Evolutionary conservation across 306 rosid genomes (phyloP).

Genomic region (Castanospermum australe): DNA sequence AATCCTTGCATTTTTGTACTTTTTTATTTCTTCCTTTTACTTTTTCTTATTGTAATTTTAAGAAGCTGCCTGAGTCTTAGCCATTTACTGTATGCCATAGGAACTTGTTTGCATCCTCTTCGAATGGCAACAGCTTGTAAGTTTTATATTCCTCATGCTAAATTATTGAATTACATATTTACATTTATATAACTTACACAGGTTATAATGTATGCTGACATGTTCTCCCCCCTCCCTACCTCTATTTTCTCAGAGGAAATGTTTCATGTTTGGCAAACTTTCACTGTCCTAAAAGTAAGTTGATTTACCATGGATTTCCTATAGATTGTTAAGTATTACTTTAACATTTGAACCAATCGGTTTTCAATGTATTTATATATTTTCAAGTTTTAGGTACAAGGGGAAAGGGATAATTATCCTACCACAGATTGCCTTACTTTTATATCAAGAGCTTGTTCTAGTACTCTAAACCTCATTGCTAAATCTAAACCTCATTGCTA

Average conservation of each 20-base stretch:
- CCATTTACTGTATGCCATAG: conserved; percentile 31
- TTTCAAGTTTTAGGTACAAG: not conserved
- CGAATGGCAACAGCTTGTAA: conserved; percentile 44
- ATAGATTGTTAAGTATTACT: not conserved
- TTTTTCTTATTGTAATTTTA: not conserved
- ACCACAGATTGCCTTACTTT: not conserved
- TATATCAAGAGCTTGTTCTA: not conserved
- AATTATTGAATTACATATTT: not conserved
- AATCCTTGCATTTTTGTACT: not conserved
- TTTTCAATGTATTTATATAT: not conserved
- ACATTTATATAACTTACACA: not conserved
- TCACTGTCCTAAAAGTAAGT: conserved; percentile 41
- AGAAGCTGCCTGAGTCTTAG: not conserved
- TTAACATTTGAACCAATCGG: not conserved
- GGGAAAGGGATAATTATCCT: not conserved
- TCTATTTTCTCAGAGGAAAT: conserved; percentile 33
- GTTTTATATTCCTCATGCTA: conserved; percentile 22
- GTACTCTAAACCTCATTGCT: not conserved
- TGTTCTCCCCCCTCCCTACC: not conserved
- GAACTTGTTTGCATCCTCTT: conserved; percentile 60
- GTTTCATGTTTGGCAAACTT: conserved; percentile 39
- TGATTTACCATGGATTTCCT: not conserved
- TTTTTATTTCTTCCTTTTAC: not conserved
- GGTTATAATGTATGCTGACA: conserved; percentile 20
- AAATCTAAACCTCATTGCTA: not conserved